Evolutionary conservation across 2,329 filamentous ascomycete species (phyloP), one percentile per base, ranked within the genome.

Genomic region (Didymosphaeria variabile): DNA sequence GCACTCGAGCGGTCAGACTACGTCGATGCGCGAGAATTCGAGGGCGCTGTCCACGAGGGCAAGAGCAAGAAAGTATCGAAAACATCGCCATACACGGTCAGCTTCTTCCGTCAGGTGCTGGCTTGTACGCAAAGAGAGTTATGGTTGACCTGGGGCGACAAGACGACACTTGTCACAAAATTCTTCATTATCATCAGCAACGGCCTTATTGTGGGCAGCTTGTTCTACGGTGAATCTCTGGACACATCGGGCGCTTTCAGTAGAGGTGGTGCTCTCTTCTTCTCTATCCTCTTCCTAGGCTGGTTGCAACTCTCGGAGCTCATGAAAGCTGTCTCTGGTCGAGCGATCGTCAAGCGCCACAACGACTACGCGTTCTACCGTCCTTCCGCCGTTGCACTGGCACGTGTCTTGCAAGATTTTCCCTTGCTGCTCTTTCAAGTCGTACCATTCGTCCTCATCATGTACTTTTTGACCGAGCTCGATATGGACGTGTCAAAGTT

Each of bases 261-360:
- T 5, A 83, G 88, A 66, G 87, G 88, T 7, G 88, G 89, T 73
- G 82, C 85, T 8, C 77, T 88, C 9, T 90, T 91, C 82, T 90
- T 90, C 78, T 87, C 86, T 1, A 87, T 90, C 64, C 74, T 90
- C 32, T 89, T 91, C 77, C 81, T 90, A 6, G 84, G 81, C 58
- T 91, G 88, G 88, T 83, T 95, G 5, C 91, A 94, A 62, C 80
- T 96, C 51, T 87, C 89, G 0, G 92, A 96, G 75, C 83, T 94
- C 57, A 92, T 91, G 85, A 90, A 90, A 65, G 91, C 91, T 47
- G 89, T 94, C 9, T 86, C 86, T 54, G 90, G 91, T 5, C 85
- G 92, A 58, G 84, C 84, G 0, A 88, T 95, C 19, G 92, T 86
- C 64, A 90, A 80, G 77, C 87, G 88, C 42, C 89, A 91, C 69